Evolutionary conservation across 345 rosid species (phyloP).

Genomic region (Syzygium oleosum): DNA sequence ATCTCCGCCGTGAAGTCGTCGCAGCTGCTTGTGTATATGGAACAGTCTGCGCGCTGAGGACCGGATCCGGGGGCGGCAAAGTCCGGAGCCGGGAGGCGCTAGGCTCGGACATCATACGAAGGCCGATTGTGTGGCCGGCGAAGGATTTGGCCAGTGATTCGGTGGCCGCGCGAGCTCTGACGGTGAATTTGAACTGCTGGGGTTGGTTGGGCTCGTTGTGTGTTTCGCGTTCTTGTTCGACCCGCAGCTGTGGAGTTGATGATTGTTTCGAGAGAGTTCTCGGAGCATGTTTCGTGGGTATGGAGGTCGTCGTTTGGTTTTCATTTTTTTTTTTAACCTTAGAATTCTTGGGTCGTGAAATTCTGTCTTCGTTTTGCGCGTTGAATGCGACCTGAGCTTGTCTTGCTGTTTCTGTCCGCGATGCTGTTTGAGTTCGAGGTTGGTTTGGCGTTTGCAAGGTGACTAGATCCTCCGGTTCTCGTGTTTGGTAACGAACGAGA

Average conservation of each 20-base stretch:
- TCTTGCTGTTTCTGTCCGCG: not conserved
- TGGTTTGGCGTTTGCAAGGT: not conserved
- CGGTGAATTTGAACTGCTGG: accelerated
- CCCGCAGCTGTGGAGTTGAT: not conserved
- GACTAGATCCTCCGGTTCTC: not conserved
- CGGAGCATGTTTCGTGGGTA: not conserved
- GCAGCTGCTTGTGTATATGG: too few relatives aligned
- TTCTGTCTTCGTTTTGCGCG: not conserved
- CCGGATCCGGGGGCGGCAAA: too few relatives aligned
- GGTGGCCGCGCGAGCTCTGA: accelerated
- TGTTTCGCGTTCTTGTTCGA: not conserved
- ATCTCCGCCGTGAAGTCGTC: too few relatives aligned
- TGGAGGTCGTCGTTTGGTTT: not conserved
- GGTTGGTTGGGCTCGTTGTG: not conserved
- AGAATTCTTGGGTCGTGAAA: not conserved
- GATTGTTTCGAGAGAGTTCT: not conserved
- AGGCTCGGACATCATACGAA: too few relatives aligned
- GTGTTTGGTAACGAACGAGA: not conserved
- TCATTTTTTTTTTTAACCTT: too few relatives aligned
- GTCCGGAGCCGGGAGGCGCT: too few relatives aligned
- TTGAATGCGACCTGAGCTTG: not conserved
- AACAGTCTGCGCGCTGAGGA: too few relatives aligned
- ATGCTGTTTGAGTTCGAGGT: not conserved
- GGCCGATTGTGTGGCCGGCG: too few relatives aligned
- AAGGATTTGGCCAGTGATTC: too few relatives aligned